phyloP scores from a whole-genome alignment of 2,329 filamentous ascomycete genomes.

The Colletotrichum sp. region DNA sequence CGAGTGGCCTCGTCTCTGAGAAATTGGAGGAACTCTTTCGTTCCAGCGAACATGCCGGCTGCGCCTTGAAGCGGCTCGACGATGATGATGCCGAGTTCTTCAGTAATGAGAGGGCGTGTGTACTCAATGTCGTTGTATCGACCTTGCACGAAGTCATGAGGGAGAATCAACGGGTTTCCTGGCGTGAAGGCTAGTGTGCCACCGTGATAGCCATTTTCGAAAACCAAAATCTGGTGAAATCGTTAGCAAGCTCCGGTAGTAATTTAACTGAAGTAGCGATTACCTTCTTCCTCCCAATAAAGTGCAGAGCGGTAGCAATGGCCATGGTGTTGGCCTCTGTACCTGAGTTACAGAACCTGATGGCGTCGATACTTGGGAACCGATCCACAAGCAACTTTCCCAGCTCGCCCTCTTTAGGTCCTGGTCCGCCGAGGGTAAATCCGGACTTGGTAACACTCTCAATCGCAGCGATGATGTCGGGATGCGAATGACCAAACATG shows the following conservation, averaged over 20 bases:
- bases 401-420: constrained; percentile 53
- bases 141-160: constrained; percentile 62
- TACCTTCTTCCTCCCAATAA: constrained; percentile 48
- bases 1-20: constrained; percentile 17
- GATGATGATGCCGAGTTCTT: constrained; percentile 65
- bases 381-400: constrained; percentile 57
- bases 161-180: constrained; percentile 47
- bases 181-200: constrained; percentile 40
- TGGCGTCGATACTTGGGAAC: constrained; percentile 55
- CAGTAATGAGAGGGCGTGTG: constrained; percentile 43
- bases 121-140: constrained; percentile 65
- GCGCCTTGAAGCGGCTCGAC: constrained; percentile 71
- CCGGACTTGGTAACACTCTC: constrained; percentile 49
- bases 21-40: constrained; percentile 45
- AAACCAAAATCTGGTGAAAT: constrained; percentile 41
- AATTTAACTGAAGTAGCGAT: not conserved
- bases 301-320: constrained; percentile 56
- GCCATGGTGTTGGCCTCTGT: constrained; percentile 70
- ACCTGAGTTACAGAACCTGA: constrained; percentile 70
- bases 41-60: constrained; percentile 61
- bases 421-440: constrained; percentile 60
- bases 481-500: constrained; percentile 69
- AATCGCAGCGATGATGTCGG: constrained; percentile 55
- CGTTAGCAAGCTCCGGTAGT: too few species aligned
- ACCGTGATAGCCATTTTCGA: constrained; percentile 58